Percentiles rank a stretch among this genome's conserved stretches.
phyloP scores from a whole-genome alignment of 805 yeast species.

The Starmerella davenportii region DNA sequence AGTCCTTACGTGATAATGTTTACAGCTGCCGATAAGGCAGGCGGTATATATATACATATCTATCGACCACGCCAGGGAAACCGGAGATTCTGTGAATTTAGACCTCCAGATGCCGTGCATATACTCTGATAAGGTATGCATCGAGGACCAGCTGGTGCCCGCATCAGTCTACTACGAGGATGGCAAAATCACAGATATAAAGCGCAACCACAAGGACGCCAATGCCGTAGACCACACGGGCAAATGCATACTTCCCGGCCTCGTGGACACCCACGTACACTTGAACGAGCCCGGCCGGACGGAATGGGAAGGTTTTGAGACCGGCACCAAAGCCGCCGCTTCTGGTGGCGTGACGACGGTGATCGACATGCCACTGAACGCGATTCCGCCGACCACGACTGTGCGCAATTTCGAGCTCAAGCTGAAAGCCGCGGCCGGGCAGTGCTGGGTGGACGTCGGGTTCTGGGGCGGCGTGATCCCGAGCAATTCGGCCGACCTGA shows the following conservation, averaged over 20 bases:
- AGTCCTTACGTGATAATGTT: no score
- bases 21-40: no score
- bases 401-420: conserved; percentile 57
- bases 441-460: conserved; percentile 84
- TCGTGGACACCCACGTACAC: conserved; percentile 88
- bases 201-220: conserved; percentile 15
- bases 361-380: conserved; percentile 89
- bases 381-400: conserved; percentile 88
- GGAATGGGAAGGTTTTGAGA: conserved; percentile 96
- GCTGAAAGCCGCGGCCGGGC: conserved; percentile 57
- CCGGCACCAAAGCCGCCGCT: conserved; percentile 89
- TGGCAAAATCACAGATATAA: conserved; percentile 44
- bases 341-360: conserved; percentile 94
- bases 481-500: conserved; percentile 45
- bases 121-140: conserved; percentile 16
- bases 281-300: conserved; percentile 95
- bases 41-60: no score
- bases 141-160: conserved; percentile 15
- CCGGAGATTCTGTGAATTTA: no score
- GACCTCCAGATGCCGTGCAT: background rate
- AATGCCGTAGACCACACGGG: conserved; percentile 40
- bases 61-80: no score
- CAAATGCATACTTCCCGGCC: conserved; percentile 60
- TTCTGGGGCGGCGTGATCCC: conserved; percentile 96
- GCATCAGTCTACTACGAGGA: conserved; percentile 21